Conservation (phyloP, 208 protist species). For the Naegleria fowleri region DNA sequence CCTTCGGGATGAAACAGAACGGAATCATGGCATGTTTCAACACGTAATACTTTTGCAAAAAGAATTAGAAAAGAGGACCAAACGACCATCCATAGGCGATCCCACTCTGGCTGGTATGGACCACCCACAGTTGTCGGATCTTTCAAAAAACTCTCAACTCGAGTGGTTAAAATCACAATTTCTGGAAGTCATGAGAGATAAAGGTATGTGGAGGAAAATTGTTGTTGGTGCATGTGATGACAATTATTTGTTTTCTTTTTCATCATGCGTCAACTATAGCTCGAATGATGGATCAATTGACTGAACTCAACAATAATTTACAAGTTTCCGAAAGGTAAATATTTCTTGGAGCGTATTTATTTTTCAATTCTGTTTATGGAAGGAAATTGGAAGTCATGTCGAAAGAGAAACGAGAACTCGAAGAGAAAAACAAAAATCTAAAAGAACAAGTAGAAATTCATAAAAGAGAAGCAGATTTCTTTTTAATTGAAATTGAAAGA, state of each 20-base stretch:
- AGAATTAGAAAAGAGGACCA: background rate
- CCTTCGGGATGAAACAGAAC: background rate
- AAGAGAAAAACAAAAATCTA: background rate
- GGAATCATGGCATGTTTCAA: background rate
- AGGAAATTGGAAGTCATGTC: background rate
- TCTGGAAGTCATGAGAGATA: background rate
- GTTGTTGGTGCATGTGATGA: too few relatives aligned
- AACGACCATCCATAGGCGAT: background rate
- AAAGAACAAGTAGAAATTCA: slow-evolving; percentile 8
- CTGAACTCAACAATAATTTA: background rate
- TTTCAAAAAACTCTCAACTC: background rate
- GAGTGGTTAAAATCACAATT: background rate
- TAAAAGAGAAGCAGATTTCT: slow-evolving; percentile 6
- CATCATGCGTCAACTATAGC: too few relatives aligned
- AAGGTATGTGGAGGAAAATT: background rate
- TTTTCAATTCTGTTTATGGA: background rate
- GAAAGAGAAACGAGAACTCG: background rate
- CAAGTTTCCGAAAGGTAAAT: background rate
- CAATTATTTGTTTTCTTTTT: too few relatives aligned
- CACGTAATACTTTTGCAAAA: background rate
- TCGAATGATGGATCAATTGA: background rate
- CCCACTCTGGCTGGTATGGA: background rate
- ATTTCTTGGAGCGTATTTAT: background rate
- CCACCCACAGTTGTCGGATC: background rate
- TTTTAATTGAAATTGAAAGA: slow-evolving; percentile 13